Evolutionary conservation across 2,329 filamentous ascomycete species (phyloP).

Genomic region (Pyricularia sp.): DNA sequence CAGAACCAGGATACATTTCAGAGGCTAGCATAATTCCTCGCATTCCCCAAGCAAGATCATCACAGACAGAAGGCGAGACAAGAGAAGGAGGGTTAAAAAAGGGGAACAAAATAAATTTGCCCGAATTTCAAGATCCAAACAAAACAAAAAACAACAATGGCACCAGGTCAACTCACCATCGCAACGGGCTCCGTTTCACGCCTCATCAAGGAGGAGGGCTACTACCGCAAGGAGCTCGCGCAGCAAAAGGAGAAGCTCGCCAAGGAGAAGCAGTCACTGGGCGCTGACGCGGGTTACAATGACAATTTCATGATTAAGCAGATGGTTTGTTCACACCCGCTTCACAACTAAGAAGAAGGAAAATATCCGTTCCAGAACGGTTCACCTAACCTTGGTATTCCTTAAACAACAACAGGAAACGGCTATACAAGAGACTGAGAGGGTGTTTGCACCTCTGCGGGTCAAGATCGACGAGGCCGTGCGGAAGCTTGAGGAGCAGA

Average conservation of each 20-base stretch:
- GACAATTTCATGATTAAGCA: slow-evolving; percentile 73
- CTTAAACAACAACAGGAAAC: slow-evolving; percentile 46
- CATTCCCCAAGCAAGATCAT: not conserved
- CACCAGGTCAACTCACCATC: slow-evolving; percentile 68
- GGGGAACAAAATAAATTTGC: not conserved
- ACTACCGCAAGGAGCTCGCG: slow-evolving; percentile 78
- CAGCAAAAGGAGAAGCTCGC: slow-evolving; percentile 65
- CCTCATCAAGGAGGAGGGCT: slow-evolving; percentile 83
- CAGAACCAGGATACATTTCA: no score
- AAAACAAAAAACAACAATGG: slow-evolving; percentile 52
- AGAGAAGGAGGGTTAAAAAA: not conserved
- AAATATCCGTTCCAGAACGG: not conserved
- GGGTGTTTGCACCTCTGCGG: slow-evolving; percentile 65
- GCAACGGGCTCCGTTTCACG: slow-evolving; percentile 71
- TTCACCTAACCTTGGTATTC: not conserved
- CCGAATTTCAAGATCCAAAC: not conserved
- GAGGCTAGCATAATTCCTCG: no score
- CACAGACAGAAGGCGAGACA: not conserved
- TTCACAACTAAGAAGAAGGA: not conserved
- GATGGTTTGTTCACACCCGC: slow-evolving; percentile 52
- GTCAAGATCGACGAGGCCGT: slow-evolving; percentile 64
- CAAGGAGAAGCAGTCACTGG: slow-evolving; percentile 39
- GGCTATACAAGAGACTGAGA: slow-evolving; percentile 81
- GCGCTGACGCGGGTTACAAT: slow-evolving; percentile 57
- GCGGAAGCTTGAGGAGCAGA: slow-evolving; percentile 62